Evolutionary conservation across 2,329 filamentous ascomycete species (phyloP), one percentile per base, ranked within the genome.

Genomic region (Teratosphaeria destructans): DNA sequence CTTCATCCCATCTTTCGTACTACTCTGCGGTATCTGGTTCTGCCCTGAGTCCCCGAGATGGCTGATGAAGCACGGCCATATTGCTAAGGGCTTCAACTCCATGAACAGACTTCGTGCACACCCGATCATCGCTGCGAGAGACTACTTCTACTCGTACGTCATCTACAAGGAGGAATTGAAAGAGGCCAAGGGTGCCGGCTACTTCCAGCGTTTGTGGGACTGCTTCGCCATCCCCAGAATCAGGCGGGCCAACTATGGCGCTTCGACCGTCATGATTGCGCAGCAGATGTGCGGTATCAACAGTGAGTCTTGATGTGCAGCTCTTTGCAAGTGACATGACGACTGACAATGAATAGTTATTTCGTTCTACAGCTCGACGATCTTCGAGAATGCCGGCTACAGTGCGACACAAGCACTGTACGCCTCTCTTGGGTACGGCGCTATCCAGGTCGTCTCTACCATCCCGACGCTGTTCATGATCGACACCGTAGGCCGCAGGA

Each of bases 51-150:
- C 74, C 4, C 77, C 77, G 37, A 70, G 79, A 63, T 81, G 78
- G 78, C 71, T 79, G 26, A 81, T 82, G 66, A 75, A 79, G 65
- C 34, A 57, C 39, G 43, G 43, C 49, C 73, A 75, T 29, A 69
- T 76, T 55, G 66, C 72, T 6, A 73, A 78, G 47, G 81, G 77
- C 3, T 84, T 78, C 69, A 57, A 66, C 3, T 79, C 80, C 5
- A 80, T 83, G 73, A 66, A 67, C 14, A 68, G 67, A 5, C 67
- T 84, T 16, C 78, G 81, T 3, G 75, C 75, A 27, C 76, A 77
- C 26, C 75, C 79, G 14, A 73, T 84, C 19, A 79, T 82, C 61
- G 82, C 81, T 1, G 80, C 80, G 0, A 72, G 81, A 43, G 81
- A 84, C 61, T 76, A 80, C 63, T 84, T 82, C 73, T 83, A 83